Base-by-base conservation (phyloP, 2,329 filamentous ascomycete genomes). In the Neonectria hederae region DNA sequence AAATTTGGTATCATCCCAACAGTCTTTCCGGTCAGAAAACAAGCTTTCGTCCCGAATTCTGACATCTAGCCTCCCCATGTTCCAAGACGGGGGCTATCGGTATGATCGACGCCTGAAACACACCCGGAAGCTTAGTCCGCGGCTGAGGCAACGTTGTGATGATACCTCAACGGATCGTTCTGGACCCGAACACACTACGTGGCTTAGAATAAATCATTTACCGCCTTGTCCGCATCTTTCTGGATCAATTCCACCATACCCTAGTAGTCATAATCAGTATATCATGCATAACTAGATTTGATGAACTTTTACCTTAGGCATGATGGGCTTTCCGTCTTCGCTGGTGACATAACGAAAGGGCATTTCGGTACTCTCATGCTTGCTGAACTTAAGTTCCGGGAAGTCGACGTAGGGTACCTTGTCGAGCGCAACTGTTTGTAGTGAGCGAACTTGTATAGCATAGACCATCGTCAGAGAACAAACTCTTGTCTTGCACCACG, bases 291-390 rank as follows among this genome's bases (percentile, higher is more conserved):
- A n/a, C n/a, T 22, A 5, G 5, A 30, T 7, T 22, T 6, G 28
- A 11, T 14, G 7, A 21, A 21, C n/a, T 2, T 85, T 81, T 80
- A 97, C 94, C 82, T 92, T 86, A 22, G 96, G 96, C 94, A 99
- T 97, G 63, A 97, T 89, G 1, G 94, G 93, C 70, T 92, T 84
- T 48, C 92, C 93, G 61, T 92, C 83, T 11, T 87, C 82, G 55
- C 86, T 90, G 76, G 87, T 90, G 54, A 99, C 94, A 76, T 99
- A 99, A 71, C 96, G 92, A 80, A 99, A 99, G 1, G 96, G 96
- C 96, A 99, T 98, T 79, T 97, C 87, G 0, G 94, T 97, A 77
- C 92, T 96, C 81, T 99, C 96, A 75, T 97, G 90, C 76, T 96
- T 90, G 77, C 92, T 93, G 78, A 98, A 91, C 75, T 90, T 90